phyloP scores from a whole-genome alignment of 345 rosid species.

The Aquilaria sinensis region DNA sequence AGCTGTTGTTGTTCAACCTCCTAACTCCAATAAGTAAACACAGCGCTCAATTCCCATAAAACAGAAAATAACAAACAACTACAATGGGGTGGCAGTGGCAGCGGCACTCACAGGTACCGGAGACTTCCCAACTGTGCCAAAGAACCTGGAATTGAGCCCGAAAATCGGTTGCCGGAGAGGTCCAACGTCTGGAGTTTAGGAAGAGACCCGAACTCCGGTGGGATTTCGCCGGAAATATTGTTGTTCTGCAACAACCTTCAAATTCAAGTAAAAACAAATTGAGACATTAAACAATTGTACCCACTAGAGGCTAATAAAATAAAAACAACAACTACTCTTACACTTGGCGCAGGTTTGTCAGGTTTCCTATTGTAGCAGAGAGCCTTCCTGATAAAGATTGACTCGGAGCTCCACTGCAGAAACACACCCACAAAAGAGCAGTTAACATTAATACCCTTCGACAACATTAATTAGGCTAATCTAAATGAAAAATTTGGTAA shows the following conservation, averaged over 20 bases:
- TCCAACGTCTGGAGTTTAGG: slow-evolving; percentile 73
- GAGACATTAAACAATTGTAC: slow-evolving; percentile 5
- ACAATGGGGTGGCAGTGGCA: not conserved
- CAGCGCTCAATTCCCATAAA: slow-evolving; percentile 3
- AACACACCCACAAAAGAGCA: slow-evolving; percentile 19
- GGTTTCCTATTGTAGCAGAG: slow-evolving; percentile 66
- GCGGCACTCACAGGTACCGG: slow-evolving; percentile 61
- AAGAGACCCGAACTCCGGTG: slow-evolving; percentile 60
- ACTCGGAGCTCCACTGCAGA: slow-evolving; percentile 81
- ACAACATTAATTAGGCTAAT: not conserved
- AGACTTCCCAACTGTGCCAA: slow-evolving; percentile 52
- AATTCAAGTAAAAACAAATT: slow-evolving; percentile 12
- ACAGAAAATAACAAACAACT: slow-evolving; percentile 3
- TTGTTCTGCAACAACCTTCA: slow-evolving; percentile 88
- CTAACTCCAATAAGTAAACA: slow-evolving; percentile 48
- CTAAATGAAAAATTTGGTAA: not conserved
- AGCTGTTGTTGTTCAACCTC: slow-evolving; percentile 92
- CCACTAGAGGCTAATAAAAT: slow-evolving; percentile 3
- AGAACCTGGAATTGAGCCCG: slow-evolving; percentile 51
- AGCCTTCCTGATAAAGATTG: slow-evolving; percentile 86
- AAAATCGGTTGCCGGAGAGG: slow-evolving; percentile 71
- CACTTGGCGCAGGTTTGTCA: slow-evolving; percentile 92
- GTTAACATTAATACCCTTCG: not conserved
- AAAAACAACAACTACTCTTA: slow-evolving; percentile 28
- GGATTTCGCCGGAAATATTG: slow-evolving; percentile 79